phyloP scores from a whole-genome alignment of 2,329 filamentous ascomycete species.

The Nannizziopsis barbatae region DNA sequence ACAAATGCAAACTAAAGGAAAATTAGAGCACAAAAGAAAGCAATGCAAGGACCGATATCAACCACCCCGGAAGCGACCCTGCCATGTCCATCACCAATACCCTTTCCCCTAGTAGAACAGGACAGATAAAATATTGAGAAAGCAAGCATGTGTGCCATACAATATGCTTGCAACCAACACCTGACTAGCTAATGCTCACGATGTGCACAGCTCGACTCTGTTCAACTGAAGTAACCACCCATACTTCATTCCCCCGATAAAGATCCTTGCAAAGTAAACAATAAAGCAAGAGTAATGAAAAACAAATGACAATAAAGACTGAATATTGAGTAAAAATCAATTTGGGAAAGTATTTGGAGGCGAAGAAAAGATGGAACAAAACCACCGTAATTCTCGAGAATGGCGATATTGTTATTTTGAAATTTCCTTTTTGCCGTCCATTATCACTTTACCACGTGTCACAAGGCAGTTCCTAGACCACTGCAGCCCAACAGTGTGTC shows the following conservation, averaged over 20 bases:
- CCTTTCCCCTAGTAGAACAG: constrained; percentile 9
- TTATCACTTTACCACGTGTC: constrained; percentile 6
- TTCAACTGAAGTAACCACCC: not conserved
- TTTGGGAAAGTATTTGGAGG: constrained; percentile 1
- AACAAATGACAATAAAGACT: not conserved
- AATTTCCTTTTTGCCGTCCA: constrained; percentile 5
- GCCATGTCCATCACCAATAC: constrained; percentile 35
- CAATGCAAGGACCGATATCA: constrained; percentile 20
- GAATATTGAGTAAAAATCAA: not conserved
- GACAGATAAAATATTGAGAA: not conserved
- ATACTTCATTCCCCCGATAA: constrained; percentile 2
- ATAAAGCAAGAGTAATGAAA: not conserved
- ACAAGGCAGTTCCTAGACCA: constrained; percentile 7
- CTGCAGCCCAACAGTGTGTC: constrained; percentile 12
- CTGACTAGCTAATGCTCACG: not conserved
- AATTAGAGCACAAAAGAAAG: constrained; percentile 2
- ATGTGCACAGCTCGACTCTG: not conserved
- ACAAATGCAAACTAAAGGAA: constrained; percentile 5
- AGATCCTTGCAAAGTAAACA: constrained; percentile 8
- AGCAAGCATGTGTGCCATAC: constrained; percentile 19
- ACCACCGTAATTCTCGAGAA: not conserved
- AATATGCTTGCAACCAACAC: not conserved
- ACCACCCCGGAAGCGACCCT: constrained; percentile 41
- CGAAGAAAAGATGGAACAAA: constrained; percentile 3
- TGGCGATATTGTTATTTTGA: not conserved